These are phyloP conservation scores for Coniella lustricola DNA, from an alignment of 2,329 filamentous ascomycete genomes.

Conservation along the genomic window DNA sequence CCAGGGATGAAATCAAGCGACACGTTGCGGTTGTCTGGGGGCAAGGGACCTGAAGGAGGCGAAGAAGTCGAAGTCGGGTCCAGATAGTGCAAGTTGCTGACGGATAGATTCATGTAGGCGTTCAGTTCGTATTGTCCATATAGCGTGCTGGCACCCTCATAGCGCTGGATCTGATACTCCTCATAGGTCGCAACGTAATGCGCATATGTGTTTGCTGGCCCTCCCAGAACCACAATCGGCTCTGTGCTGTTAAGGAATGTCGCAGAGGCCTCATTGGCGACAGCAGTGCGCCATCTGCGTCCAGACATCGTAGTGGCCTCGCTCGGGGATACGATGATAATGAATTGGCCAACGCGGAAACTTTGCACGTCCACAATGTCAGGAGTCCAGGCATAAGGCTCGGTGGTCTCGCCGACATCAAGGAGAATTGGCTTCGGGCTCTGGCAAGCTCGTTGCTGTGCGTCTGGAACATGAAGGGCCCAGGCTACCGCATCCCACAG, in stretches of 20 bases:
- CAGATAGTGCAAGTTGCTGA: slow-evolving; percentile 64
- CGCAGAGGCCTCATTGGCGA: slow-evolving; percentile 43
- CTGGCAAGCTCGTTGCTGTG: slow-evolving; percentile 68
- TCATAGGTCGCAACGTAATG: slow-evolving; percentile 28
- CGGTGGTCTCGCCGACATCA: slow-evolving; percentile 70
- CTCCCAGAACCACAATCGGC: slow-evolving; percentile 72
- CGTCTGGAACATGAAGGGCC: slow-evolving; percentile 60
- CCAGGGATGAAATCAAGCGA: slow-evolving; percentile 74
- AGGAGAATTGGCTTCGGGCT: slow-evolving; percentile 76
- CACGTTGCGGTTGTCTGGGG: slow-evolving; percentile 71
- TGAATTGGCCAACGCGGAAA: slow-evolving; percentile 72
- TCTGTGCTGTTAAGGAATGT: slow-evolving; percentile 36
- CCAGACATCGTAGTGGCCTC: slow-evolving; percentile 92
- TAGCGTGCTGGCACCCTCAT: slow-evolving; percentile 90
- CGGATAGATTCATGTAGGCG: slow-evolving; percentile 80
- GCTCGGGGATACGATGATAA: slow-evolving; percentile 78
- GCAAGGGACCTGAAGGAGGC: slow-evolving; percentile 49
- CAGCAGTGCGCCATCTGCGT: slow-evolving; percentile 71
- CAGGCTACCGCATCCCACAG: slow-evolving; percentile 71
- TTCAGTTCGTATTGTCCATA: slow-evolving; percentile 76
- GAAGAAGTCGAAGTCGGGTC: slow-evolving; percentile 37
- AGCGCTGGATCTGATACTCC: slow-evolving; percentile 69
- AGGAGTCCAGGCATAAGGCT: slow-evolving; percentile 77
- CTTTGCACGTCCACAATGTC: slow-evolving; percentile 86
- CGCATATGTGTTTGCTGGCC: slow-evolving; percentile 81